Evolutionary conservation across 345 rosid species (phyloP).

Genomic region (Syzygium aqueum): DNA sequence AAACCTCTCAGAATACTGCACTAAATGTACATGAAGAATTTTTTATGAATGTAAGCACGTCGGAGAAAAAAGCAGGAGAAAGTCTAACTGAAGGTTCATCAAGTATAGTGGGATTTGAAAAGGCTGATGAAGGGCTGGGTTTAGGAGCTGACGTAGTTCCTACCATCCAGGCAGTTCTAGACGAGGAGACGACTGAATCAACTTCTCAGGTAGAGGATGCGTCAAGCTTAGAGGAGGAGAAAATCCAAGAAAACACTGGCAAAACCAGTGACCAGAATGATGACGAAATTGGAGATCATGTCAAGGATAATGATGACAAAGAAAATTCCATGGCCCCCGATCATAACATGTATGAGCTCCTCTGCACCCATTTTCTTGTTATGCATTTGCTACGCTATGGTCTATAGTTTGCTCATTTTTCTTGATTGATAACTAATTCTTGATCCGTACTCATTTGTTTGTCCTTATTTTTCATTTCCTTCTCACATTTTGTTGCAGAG

Average conservation of each 20-base stretch:
- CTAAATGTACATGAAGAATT: constrained; percentile 4
- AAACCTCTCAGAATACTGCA: neutral
- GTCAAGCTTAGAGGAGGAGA: neutral
- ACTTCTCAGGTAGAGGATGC: neutral
- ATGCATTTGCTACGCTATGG: neutral
- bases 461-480: neutral
- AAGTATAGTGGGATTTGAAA: constrained; percentile 1
- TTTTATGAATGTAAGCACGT: neutral
- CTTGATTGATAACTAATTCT: neutral
- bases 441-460: neutral
- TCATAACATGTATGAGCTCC: constrained; percentile 2
- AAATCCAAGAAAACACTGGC: neutral
- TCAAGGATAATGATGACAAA: constrained; percentile 10
- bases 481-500: neutral
- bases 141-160: constrained; percentile 3
- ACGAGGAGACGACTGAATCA: neutral
- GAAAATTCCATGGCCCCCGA: constrained; percentile 10
- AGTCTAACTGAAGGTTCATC: neutral
- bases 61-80: neutral
- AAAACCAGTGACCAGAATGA: neutral
- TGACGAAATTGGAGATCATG: neutral
- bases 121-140: constrained; percentile 5
- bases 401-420: neutral
- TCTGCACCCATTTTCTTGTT: neutral
- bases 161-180: neutral